phyloP scores from a whole-genome alignment of 2,329 filamentous ascomycete genomes.

The Verticillium isaacii region DNA sequence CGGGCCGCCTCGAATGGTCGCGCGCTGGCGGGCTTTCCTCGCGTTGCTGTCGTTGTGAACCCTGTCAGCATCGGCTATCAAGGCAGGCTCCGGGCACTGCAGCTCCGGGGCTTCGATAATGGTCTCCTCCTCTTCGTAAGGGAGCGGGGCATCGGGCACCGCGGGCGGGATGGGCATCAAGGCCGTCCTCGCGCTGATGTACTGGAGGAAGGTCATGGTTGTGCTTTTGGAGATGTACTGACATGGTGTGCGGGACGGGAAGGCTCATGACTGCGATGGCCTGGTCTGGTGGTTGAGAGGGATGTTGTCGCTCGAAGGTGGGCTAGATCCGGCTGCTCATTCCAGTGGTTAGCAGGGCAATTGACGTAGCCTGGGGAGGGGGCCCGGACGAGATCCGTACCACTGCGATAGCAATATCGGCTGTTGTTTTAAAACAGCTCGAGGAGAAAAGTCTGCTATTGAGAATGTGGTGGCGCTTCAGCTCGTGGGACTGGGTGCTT shows the following conservation, averaged over 20 bases:
- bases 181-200: constrained; percentile 17
- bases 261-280: constrained; percentile 2
- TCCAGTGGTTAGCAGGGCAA: constrained; percentile 38
- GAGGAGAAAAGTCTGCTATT: constrained; percentile 4
- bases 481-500: constrained; percentile 2
- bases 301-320: neutral
- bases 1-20: constrained; percentile 77
- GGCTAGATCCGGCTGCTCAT: constrained; percentile 20
- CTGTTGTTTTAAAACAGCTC: neutral
- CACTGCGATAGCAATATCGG: neutral
- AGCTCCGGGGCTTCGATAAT: constrained; percentile 10
- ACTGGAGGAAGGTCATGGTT: constrained; percentile 13
- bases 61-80: constrained; percentile 22
- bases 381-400: neutral
- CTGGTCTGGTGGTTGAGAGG: constrained; percentile 6
- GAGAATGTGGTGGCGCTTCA: constrained; percentile 10
- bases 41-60: constrained; percentile 59
- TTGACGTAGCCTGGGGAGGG: constrained; percentile 8
- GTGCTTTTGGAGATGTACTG: constrained; percentile 10
- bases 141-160: constrained; percentile 11
- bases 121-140: constrained; percentile 13
- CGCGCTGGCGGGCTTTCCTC: constrained; percentile 80
- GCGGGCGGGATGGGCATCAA: constrained; percentile 7
- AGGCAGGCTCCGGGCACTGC: constrained; percentile 8
- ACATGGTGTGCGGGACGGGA: constrained; percentile 11